Evolutionary conservation across 2,329 filamentous ascomycete genomes (phyloP).

Genomic region (Chlorencoelia australis): DNA sequence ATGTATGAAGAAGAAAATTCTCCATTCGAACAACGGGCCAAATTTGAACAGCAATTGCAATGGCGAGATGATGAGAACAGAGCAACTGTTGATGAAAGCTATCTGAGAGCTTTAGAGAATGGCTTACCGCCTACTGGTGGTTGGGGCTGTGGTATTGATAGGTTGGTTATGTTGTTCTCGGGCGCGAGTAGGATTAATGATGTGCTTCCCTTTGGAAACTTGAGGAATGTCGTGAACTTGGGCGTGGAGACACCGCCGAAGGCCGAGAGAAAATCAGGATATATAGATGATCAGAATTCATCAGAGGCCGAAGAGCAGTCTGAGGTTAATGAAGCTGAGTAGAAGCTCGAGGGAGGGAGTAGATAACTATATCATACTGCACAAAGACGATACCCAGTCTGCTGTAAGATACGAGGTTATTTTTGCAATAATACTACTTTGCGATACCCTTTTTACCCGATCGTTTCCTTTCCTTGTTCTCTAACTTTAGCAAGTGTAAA

Average conservation of each 20-base stretch:
- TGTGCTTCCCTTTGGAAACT: slow-evolving; percentile 77
- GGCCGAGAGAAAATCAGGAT: too few species aligned
- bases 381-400: too few species aligned
- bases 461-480: too few species aligned
- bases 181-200: slow-evolving; percentile 73
- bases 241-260: slow-evolving; percentile 10
- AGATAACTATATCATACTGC: too few species aligned
- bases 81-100: slow-evolving; percentile 49
- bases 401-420: too few species aligned
- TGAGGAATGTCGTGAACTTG: slow-evolving; percentile 56
- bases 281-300: too few species aligned
- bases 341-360: too few species aligned
- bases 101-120: slow-evolving; percentile 74
- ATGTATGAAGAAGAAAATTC: slow-evolving; percentile 98
- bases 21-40: slow-evolving; percentile 73
- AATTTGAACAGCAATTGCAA: slow-evolving; percentile 56
- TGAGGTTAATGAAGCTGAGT: too few species aligned
- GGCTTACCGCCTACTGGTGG: slow-evolving; percentile 92
- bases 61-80: slow-evolving; percentile 29
- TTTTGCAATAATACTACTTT: too few species aligned
- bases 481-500: too few species aligned
- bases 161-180: slow-evolving; percentile 83
- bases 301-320: too few species aligned
- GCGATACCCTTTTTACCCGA: too few species aligned
- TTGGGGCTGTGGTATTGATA: slow-evolving; percentile 86